A percentile compares a stretch with the other conserved stretches of the same genome.
These are phyloP conservation scores for Xylariaceae sp. DNA, from an alignment of 2,329 filamentous ascomycete genomes.

Conservation along the genomic window DNA sequence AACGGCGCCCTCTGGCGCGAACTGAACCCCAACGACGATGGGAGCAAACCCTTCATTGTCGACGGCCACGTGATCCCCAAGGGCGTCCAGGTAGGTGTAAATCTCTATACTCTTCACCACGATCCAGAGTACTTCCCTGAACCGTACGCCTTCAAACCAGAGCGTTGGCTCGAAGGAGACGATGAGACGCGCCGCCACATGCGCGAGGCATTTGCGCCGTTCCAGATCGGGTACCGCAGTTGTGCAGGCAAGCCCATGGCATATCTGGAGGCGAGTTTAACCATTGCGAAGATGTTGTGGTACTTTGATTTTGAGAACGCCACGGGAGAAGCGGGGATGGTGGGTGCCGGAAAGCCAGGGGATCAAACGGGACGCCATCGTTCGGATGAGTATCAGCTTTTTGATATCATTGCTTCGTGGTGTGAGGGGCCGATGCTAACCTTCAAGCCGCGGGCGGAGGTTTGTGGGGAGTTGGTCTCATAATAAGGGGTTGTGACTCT, in stretches of 20 bases:
- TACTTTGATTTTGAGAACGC: constrained; percentile 20
- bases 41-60: constrained; percentile 9
- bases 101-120: constrained; percentile 16
- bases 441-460: constrained; percentile 12
- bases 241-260: constrained; percentile 21
- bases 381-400: constrained; percentile 17
- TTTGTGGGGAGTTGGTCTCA: constrained; percentile 2
- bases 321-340: constrained; percentile 12
- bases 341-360: constrained; percentile 14
- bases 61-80: constrained; percentile 19
- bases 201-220: constrained; percentile 16
- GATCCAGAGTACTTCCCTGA: constrained; percentile 21
- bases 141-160: constrained; percentile 16
- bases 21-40: constrained; percentile 13
- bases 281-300: constrained; percentile 18
- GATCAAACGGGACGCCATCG: constrained; percentile 12
- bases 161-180: constrained; percentile 16
- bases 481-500: neutral
- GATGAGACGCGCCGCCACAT: constrained; percentile 9
- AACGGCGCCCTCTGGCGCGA: constrained; percentile 20
- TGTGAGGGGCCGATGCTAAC: constrained; percentile 17
- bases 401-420: constrained; percentile 17
- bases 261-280: constrained; percentile 19
- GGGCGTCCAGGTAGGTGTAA: constrained; percentile 19
- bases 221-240: constrained; percentile 16